phyloP scores from a whole-genome alignment of 2,329 filamentous ascomycete genomes.

The Coniella lustricola region DNA sequence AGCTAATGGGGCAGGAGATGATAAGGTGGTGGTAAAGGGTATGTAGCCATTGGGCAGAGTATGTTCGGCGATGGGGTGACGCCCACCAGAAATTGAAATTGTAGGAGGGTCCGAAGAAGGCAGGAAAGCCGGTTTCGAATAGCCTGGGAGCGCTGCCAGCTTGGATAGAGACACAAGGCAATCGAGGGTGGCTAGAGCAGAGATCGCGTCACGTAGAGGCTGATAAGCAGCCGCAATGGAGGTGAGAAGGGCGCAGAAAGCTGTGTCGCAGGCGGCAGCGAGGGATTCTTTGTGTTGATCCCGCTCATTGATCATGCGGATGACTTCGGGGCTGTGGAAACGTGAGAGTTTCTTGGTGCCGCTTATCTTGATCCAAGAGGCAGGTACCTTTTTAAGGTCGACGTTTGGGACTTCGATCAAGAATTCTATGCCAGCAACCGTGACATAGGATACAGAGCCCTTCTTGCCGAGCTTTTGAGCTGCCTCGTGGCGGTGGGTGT shows the following conservation, averaged over 20 bases:
- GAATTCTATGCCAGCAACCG: conserved; percentile 86
- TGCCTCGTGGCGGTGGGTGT: conserved; percentile 65
- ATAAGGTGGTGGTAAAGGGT: conserved; percentile 74
- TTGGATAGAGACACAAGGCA: conserved; percentile 81
- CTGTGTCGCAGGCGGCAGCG: conserved; percentile 81
- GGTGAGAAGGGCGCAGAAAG: conserved; percentile 65
- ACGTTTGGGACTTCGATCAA: conserved; percentile 84
- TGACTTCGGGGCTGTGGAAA: conserved; percentile 89
- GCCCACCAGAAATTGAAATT: conserved; percentile 66
- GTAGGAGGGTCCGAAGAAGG: conserved; percentile 56
- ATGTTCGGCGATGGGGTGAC: conserved; percentile 95
- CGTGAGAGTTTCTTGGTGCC: conserved; percentile 88
- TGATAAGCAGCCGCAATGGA: conserved; percentile 82
- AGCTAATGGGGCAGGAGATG: conserved; percentile 59
- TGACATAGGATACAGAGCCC: conserved; percentile 66
- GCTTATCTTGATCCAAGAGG: conserved; percentile 90
- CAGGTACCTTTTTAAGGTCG: conserved; percentile 78
- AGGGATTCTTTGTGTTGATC: conserved; percentile 94
- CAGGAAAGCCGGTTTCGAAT: conserved; percentile 67
- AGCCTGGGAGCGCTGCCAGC: conserved; percentile 80
- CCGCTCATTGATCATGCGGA: conserved; percentile 74
- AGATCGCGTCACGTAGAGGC: conserved; percentile 78
- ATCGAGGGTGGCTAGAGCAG: conserved; percentile 79
- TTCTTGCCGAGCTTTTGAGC: conserved; percentile 66
- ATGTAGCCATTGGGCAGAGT: conserved; percentile 81